Base-by-base conservation (phyloP, 140 eudicot genomes). In the Senecio squalidus region DNA sequence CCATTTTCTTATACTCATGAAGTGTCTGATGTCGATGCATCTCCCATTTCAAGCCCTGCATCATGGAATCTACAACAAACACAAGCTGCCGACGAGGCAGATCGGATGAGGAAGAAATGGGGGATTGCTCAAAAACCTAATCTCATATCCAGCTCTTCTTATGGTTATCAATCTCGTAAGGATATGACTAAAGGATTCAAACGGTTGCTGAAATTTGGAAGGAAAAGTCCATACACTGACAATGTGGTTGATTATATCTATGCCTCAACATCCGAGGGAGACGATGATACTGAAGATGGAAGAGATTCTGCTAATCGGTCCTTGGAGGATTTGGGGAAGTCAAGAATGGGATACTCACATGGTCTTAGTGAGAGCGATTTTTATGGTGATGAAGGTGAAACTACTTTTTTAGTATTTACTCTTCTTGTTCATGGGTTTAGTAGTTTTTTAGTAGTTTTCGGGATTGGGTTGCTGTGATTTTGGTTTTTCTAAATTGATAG, bases 251-350 rank as follows among this genome's bases (percentile, higher is more conserved):
- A 91, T 60, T 91, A 85, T 80, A 64, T 91, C 49, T 86, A 94
- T 57, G 96, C 86, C 21, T 86, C 98, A 38, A 86, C 98, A 46
- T 91, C 94, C 13, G 96, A 91, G 66, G 96, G 98, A 56, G 98
- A 91, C 34, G 94, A 90, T 53, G 98, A 91, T 44, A 70, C 77
- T 3, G 96, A 86, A 83, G 97, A 89, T 62, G 95, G 95, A 57
- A 73, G 95, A 36, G 95, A 85, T 66, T 75, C 27, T 24, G 70
- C 80, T 24, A 76, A 77, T 73, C 84, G 97, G 24, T 80, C 89
- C 11, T 82, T 93, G 8, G 97, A 89, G 52, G 98, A 90, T 69
- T 62, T 85, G 39, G 76, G 95, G 62, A 90, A 90, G 81, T 90
- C 97, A 7, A 86, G 97, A 81, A 90, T 86, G 95, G 95, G 90